Base-by-base conservation (phyloP, 1,139 yeast genomes). In the Starmera stellimalicola region DNA sequence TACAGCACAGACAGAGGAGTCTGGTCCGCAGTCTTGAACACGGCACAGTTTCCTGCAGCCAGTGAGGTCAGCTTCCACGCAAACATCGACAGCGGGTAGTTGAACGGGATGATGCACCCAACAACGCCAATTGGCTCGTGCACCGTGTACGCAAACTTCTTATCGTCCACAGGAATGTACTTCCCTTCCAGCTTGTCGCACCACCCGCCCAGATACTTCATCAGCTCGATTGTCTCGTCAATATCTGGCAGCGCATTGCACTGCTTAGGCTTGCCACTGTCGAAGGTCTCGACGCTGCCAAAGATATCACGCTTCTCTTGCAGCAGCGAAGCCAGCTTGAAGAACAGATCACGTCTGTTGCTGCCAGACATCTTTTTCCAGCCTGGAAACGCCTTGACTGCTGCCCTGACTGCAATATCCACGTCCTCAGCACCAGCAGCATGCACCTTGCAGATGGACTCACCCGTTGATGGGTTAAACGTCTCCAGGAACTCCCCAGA, bases 41-140 rank as follows among this genome's bases (percentile, higher is more conserved):
- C 68, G 27, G 74, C 71, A 24, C 70, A 66, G 53, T 77, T 75
- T 37, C 84, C 84, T 25, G 83, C 81, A 33, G 84, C 83, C 41
- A 77, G 57, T 18, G 87, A 82, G 27, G 80, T 78, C 36, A 81
- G 60, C 45, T 81, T 81, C 79, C 87, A 80, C 33, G 79, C 64
- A 51, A 77, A 65, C 73, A 80, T 77, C 51, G 75, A 68, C 47
- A 80, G 65, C 38, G 78, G 73, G 63, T 77, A 65, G 65, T 77
- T 68, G 76, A 77, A 71, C 41, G 81, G 83, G 49, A 73, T 75
- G 48, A 80, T 77, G 51, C 78, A 84, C 14, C 81, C 93, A 51
- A 83, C 77, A 17, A 82, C 88, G 19, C 93, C 93, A 45, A 62
- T 68, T 30, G 95, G 95, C 55, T 81, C 91, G 57, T 79, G 83